Evolutionary conservation across 225 moss, liverwort and hornwort species (phyloP).

Genomic region (Antitrichia curtipendula): DNA sequence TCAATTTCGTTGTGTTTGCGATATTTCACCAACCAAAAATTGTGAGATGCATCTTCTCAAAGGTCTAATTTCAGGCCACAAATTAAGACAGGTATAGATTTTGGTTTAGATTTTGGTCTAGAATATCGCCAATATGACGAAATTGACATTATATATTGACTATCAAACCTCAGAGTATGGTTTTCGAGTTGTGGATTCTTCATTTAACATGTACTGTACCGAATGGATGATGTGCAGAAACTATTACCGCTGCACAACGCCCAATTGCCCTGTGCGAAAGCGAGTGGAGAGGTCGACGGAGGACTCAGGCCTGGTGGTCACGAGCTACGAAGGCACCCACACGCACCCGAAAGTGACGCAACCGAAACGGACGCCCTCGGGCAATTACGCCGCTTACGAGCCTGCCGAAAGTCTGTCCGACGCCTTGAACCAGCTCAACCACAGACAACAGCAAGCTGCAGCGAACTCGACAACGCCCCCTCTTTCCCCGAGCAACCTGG

Average conservation of each 20-base stretch:
- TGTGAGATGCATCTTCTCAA: neutral
- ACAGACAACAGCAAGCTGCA: constrained; percentile 9
- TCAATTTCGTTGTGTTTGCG: neutral
- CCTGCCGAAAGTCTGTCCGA: constrained; percentile 15
- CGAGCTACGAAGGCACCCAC: constrained; percentile 44
- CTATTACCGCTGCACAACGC: constrained; percentile 40
- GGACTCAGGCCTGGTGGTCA: constrained; percentile 29
- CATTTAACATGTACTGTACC: neutral
- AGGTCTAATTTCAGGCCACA: neutral
- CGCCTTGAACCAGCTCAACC: constrained; percentile 3
- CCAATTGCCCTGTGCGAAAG: constrained; percentile 40
- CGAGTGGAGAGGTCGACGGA: constrained; percentile 35
- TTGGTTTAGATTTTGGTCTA: neutral
- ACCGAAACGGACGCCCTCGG: neutral
- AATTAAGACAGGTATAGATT: neutral
- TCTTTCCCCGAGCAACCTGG: neutral
- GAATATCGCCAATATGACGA: neutral
- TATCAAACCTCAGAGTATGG: no score
- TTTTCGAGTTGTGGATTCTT: neutral
- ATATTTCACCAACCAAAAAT: neutral
- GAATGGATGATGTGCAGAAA: constrained; percentile 6
- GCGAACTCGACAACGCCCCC: neutral
- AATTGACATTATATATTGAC: neutral
- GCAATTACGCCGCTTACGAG: neutral
- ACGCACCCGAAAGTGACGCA: constrained; percentile 28